Evolutionary conservation across 1,139 yeast species (phyloP), one percentile per base, ranked within the genome.

Genomic region (Diutina catenulata): DNA sequence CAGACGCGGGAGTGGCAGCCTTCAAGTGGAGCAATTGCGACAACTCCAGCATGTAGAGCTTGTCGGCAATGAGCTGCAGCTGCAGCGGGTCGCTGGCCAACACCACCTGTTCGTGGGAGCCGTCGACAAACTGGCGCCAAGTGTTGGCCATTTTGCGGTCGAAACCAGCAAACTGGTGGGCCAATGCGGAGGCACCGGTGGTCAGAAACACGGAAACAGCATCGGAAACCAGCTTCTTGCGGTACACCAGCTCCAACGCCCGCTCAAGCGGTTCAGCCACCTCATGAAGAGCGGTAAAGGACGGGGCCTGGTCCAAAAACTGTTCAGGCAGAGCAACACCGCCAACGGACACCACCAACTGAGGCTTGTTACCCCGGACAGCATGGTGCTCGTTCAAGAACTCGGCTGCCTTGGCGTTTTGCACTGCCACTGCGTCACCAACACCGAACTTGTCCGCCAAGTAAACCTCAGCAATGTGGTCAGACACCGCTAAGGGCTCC

Each of bases 371-470:
- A 8, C 16, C 25, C n/a, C 11, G 35, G n/a, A 10, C 8, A 13
- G 20, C 20, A 15, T 31, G 35, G 13, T 31, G 35, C n/a, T 10
- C 26, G 9, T 31, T 31, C 9, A 31, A 21, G 19, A 31, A 31
- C 5, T 20, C 5, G 24, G 14, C 15, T 3, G 35, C 35, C 8
- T 19, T 18, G 14, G 23, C 33, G 24, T 21, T 9, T 14, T 26
- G 25, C 20, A 31, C 14, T 18, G 35, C 15, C n/a, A 31, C 35
- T 18, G 23, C 25, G 14, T 19, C 16, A 15, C 25, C 20, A 21
- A 25, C 35, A 11, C 35, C 35, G 6, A 31, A 31, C 25, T 31
- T 31, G 25, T 31, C 35, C 20, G 25, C 21, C 10, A 31, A 25
- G 19, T 31, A 31, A 13, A 25, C 35, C 11, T 15, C 19, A 9